Evolutionary conservation across 495 filamentous ascomycete species (phyloP), one percentile per base, ranked within the genome.

Genomic region (Podospora pseudocomata): DNA sequence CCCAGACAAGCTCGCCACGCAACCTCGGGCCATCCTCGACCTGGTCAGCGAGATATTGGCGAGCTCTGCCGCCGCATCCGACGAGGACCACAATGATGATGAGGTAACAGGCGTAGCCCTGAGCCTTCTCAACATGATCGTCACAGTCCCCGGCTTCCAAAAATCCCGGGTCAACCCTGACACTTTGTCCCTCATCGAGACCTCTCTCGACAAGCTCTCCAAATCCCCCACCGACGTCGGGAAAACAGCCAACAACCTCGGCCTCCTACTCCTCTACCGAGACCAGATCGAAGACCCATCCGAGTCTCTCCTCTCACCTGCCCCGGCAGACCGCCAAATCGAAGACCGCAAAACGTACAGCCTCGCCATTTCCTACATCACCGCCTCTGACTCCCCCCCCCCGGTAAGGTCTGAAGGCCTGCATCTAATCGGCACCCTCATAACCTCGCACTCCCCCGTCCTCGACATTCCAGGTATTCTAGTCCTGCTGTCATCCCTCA

Each of bases 321-420:
- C 67, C 2, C 78, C 78, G 7, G 80, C 80, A 1, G 75, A 80
- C 55, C 81, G 77, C 27, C 84, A 89, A 64, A 71, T 85, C 15
- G 83, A 89, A 66, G 89, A 93, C 72, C 85, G 87, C 32, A 89
- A 92, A 65, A 89, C 84, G 0, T 91, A 95, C 71, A 84, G 81
- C 63, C 83, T 91, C 19, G 91, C 91, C 5, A 80, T 95, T 32
- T 86, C 84, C 0, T 91, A 94, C 73, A 87, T 95, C 65, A 89
- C 88, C 20, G 74, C 79, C 32, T 64, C 77, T 1, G 91, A 92
- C 65, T 85, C 89, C 0, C 87, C 92, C 0, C 86, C 92, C 6
- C 92, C 92, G 0, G 88, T 94, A 11, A 87, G 91, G 32, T 89
- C 87, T 5, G 90, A 95, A 74, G 92, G 91, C 11, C 86, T 96